Evolutionary conservation across 495 filamentous ascomycete species (phyloP), one percentile per base, ranked within the genome.

Genomic region (Monascus purpureus): DNA sequence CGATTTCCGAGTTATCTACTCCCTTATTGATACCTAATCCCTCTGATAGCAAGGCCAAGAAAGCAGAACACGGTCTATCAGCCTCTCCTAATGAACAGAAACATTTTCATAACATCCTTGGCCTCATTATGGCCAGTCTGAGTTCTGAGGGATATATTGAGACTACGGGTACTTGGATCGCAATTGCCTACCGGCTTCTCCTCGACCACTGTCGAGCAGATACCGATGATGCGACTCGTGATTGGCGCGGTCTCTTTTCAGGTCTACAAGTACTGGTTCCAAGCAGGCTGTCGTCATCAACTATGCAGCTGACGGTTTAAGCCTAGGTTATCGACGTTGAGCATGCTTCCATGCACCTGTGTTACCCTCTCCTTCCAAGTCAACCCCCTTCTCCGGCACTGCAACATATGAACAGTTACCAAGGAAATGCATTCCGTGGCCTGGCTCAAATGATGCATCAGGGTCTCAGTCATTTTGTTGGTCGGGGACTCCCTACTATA

Each of bases 291-390:
- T 16, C 13, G 13, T 19, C 15, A n/a, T 24, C 15, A 6, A 24
- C 19, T 28, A 13, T 11, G 11, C 7, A 20, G 4, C 3, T 3
- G n/a, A 22, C 12, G 17, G 20, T 8, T 22, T 9, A 20, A 22
- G 22, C 5, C 15, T 13, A 60, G 55, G 49, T 61, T n/a, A 57
- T 57, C 25, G 57, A 61, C 24, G 49, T 61, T 11, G 57, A 61
- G 36, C 57, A 61, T 38, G 57, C 55, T 3, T 61, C 57, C 8
- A 55, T 61, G 41, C 55, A 61, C 17, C 52, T 61, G 53, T 57
- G 50, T 1, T 51, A 53, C 16, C 57, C 57, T 14, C 38, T 61
- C 16, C 30, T 61, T 4, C 57, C 57, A 5, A 43, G 41, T 20
- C 45, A 61, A 18, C 49, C 56, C 12, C 52, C 50, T 4, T 38